Base-by-base conservation (phyloP, 176 grass and related monocot species). In the Rhynchospora breviuscula region DNA sequence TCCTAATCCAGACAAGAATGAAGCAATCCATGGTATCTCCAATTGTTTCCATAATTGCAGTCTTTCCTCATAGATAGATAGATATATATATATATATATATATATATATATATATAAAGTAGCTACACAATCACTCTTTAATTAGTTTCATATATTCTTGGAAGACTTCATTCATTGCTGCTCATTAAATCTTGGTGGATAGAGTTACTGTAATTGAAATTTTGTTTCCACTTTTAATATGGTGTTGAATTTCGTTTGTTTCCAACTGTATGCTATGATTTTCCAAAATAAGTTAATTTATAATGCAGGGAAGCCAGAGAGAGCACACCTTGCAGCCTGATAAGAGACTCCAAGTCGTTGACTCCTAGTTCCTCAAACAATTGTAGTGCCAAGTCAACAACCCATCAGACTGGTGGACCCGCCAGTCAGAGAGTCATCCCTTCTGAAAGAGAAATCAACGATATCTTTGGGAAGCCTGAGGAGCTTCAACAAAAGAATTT, bases 301-400 rank as follows among this genome's bases (percentile, higher is more conserved):
- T 70, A 31, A 43, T 79, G 62, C 79, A 86, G 88, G 78, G 82
- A 12, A 67, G n/a, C 46, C 59, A 82, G 87, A 51, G 88, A 89
- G 70, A 79, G 78, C 69, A 83, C 88, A 10, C 88, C 79, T 12
- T 89, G 84, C 51, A 71, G 59, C 77, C 61, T 83, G 69, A 89
- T 86, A 44, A 63, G 35, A 56, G 71, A 86, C 35, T 58, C 84
- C 11, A 75, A 52, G 26, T 12, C 79, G 22, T 59, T 17, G 15
- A 44, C 43, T 53, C 88, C 88, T 79, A 44, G 84, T 86, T 89
- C 84, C 29, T 54, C 61, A 69, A 86, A 62, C 31, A 77, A 31
- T 29, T 29, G 46, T 29, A 43, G 48, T 68, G 61, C 25, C n/a
- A 54, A 62, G 51, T 83, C 49, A 79, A 70, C 21, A 21, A 17